Evolutionary conservation across 225 moss, liverwort and hornwort species (phyloP).

Genomic region (Straminergon stramineum): DNA sequence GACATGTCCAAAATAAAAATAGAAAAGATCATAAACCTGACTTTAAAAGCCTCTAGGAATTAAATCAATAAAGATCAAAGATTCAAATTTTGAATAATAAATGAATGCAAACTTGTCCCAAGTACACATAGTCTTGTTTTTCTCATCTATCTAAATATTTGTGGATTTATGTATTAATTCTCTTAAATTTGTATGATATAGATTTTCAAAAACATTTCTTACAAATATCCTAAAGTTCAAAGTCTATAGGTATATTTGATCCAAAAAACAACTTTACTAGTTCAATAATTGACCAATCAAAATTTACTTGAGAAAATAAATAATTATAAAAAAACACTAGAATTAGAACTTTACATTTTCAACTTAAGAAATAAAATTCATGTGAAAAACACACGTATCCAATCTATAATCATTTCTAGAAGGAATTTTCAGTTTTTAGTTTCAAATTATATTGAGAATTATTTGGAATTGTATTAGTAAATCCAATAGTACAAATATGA

Average conservation of each 20-base stretch:
- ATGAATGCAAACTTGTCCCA: too few species aligned
- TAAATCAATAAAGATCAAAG: too few species aligned
- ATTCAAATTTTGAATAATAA: too few species aligned
- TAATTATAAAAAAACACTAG: background rate
- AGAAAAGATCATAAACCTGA: too few species aligned
- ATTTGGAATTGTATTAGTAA: background rate
- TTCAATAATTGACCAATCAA: too few species aligned
- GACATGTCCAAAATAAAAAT: too few species aligned
- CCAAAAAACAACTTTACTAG: background rate
- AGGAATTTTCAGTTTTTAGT: too few species aligned
- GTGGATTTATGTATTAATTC: too few species aligned
- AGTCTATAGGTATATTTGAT: background rate
- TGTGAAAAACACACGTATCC: accelerated
- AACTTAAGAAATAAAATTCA: background rate
- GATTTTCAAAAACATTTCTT: background rate
- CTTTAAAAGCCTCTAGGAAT: too few species aligned
- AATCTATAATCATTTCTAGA: background rate
- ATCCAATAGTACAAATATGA: background rate
- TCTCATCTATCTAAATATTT: too few species aligned
- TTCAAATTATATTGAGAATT: too few species aligned
- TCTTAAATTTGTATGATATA: background rate
- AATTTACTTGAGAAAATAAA: background rate
- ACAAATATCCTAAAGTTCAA: background rate
- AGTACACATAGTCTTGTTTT: too few species aligned
- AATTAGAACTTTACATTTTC: background rate